A percentile compares a stretch with the other conserved stretches of the same genome.
Conservation (phyloP, 2,329 filamentous ascomycete species). For the Juglanconis sp. region DNA sequence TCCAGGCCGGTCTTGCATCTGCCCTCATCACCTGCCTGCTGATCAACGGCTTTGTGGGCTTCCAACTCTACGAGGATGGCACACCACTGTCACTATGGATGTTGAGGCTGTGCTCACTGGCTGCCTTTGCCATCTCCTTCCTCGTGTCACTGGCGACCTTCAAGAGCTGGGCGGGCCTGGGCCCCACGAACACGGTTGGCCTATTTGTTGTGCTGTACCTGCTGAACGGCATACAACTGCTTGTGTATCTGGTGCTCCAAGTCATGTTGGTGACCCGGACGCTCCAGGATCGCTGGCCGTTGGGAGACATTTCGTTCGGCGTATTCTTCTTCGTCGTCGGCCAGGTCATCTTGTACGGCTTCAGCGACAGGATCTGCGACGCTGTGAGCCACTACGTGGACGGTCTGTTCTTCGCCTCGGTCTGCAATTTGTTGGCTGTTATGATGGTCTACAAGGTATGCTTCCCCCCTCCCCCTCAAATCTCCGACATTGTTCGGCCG, state of each 20-base stretch:
- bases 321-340: constrained; percentile 88
- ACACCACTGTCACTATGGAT: constrained; percentile 93
- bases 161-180: constrained; percentile 82
- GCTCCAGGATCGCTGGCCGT: constrained; percentile 89
- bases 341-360: constrained; percentile 88
- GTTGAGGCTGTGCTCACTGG: constrained; percentile 71
- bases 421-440: constrained; percentile 88
- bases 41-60: constrained; percentile 97
- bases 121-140: constrained; percentile 83
- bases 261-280: constrained; percentile 84
- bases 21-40: constrained; percentile 84
- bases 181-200: constrained; percentile 80
- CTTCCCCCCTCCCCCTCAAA: constrained; percentile 1
- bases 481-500: background rate
- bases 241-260: constrained; percentile 85
- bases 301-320: constrained; percentile 88
- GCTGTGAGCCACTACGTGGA: constrained; percentile 88
- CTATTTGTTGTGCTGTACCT: constrained; percentile 91
- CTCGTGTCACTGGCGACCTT: constrained; percentile 89
- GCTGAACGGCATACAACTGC: constrained; percentile 80
- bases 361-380: constrained; percentile 81
- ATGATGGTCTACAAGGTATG: constrained; percentile 99
- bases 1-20: constrained; percentile 80
- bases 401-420: constrained; percentile 88
- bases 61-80: constrained; percentile 96